Base-by-base conservation (phyloP, 225 moss, liverwort and hornwort species). In the Rhytidiadelphus loreus region DNA sequence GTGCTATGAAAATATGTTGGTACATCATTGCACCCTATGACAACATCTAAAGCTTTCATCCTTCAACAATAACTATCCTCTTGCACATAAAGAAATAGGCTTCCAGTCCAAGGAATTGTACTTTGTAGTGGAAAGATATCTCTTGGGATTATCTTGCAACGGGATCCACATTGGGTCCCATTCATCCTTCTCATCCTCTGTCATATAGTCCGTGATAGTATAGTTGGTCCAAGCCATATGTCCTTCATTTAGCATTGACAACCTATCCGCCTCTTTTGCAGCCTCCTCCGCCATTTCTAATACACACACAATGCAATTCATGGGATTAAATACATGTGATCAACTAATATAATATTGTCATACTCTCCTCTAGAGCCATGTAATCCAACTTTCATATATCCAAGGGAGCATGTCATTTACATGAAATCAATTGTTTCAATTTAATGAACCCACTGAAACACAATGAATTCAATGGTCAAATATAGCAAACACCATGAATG, bases 311-410 rank as follows among this genome's bases (percentile, higher is more conserved):
- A 56, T 24, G 20, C 24, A 78, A 56, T 65, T 44, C 35, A 41
- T 56, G 9, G 26, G 2, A 19, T 30, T 21, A 33, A 75, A 8
- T 75, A 50, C 1, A 41, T 52, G 6, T 32, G 2, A 62, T 14
- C 28, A 43, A 20, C 9, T 5, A 60, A 8, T 13, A 25, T 24
- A 25, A 7, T 13, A 16, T 25, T 25, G 16, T 55, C 37, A 16
- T 1, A 37, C 24, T 77, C 37, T 14, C 35, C 0, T 50, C 24
- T 23, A 24, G 5, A 53, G 15, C 1, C 16, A 25, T 0, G 1
- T 55, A 4, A 55, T 37, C 6, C 16, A 37, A 16, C 6, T 37
- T 55, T 25, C 2, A 37, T 55, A 25, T 1, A 55, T 37, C 6
- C 6, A 77, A 55, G 2, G 7, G 16, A 55, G 6, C 9, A 24